Percentiles rank a stretch among this genome's conserved stretches.
Conservation (phyloP, 768 basidiomycete species). For the Lyophyllum shimeji region DNA sequence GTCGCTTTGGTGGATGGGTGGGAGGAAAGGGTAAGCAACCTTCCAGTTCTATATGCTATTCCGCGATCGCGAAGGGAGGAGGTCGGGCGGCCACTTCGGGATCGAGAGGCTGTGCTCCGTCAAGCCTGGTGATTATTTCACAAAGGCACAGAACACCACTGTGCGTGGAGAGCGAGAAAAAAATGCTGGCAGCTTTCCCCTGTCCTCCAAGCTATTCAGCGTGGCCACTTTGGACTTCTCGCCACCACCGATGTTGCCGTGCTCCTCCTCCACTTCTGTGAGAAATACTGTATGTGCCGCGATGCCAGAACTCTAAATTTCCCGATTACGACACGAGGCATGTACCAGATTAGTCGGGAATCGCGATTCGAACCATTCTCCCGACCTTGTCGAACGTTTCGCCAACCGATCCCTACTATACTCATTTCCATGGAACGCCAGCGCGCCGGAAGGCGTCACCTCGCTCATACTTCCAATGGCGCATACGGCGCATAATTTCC, state of each 20-base stretch:
- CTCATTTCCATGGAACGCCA: not conserved
- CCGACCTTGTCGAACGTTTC: not conserved
- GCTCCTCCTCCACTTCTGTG: not conserved
- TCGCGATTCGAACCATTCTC: not conserved
- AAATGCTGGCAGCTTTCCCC: not conserved
- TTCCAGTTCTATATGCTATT: not conserved
- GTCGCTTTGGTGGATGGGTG: not conserved
- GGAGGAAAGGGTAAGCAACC: not conserved
- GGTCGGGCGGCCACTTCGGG: not conserved
- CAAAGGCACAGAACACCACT: not conserved
- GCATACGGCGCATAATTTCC: slow-evolving; percentile 3
- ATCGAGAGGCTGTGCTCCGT: slow-evolving; percentile 6
- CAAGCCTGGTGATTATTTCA: slow-evolving; percentile 4
- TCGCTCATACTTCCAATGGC: not conserved
- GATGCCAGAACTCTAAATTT: not conserved
- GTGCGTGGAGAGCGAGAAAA: not conserved
- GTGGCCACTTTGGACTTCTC: not conserved
- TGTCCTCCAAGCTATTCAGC: too few species aligned
- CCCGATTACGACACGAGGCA: too few species aligned
- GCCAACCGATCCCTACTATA: not conserved
- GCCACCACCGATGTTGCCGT: not conserved
- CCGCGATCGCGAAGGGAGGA: not conserved
- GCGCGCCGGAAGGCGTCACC: not conserved
- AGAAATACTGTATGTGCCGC: not conserved
- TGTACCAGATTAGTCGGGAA: not conserved